Conservation (phyloP, 2,329 filamentous ascomycete genomes). For the Aspergillus ochraceus region DNA sequence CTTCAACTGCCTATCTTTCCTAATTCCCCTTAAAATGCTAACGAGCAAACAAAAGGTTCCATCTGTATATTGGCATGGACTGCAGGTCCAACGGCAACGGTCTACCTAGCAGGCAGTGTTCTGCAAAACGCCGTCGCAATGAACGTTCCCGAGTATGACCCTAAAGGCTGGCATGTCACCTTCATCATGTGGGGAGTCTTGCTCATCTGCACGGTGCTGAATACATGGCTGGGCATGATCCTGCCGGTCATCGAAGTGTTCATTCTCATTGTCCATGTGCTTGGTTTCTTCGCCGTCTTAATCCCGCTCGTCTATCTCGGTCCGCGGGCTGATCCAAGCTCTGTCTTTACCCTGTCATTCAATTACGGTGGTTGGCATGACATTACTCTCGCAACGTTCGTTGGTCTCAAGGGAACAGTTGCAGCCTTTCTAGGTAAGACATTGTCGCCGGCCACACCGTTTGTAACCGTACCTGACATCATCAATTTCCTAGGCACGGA, state of each 20-base stretch:
- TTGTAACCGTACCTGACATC: not conserved
- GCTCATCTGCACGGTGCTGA: slow-evolving; percentile 49
- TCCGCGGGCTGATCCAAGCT: slow-evolving; percentile 28
- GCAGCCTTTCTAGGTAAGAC: slow-evolving; percentile 22
- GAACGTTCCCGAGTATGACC: slow-evolving; percentile 32
- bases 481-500: not conserved
- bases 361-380: slow-evolving; percentile 24
- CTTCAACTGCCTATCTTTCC: not conserved
- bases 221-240: slow-evolving; percentile 38
- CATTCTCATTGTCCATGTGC: slow-evolving; percentile 50
- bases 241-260: slow-evolving; percentile 51
- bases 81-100: not conserved
- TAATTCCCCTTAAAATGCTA: not conserved
- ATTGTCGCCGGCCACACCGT: not conserved
- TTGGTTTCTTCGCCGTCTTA: slow-evolving; percentile 54
- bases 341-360: slow-evolving; percentile 23
- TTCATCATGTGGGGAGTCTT: slow-evolving; percentile 22
- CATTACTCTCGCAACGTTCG: slow-evolving; percentile 25
- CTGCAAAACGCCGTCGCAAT: slow-evolving; percentile 5
- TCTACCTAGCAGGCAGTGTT: slow-evolving; percentile 6
- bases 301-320: slow-evolving; percentile 48
- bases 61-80: not conserved
- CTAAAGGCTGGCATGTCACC: slow-evolving; percentile 50
- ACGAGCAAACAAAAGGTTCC: not conserved
- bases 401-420: slow-evolving; percentile 23